Conservation (phyloP, 73 alveolate species). For the Paramecium bursaria region DNA sequence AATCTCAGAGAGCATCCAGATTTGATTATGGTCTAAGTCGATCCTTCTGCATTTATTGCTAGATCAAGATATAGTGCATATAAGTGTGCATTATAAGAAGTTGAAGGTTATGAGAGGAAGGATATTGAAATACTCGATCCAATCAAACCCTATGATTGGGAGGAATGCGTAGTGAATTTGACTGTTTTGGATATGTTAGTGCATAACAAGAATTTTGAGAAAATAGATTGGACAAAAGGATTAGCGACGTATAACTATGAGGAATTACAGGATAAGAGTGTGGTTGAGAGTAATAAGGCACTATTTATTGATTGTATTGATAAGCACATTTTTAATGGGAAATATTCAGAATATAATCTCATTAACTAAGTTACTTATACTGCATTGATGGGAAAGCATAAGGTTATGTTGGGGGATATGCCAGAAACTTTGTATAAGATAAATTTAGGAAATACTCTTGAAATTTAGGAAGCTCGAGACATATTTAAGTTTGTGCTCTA, state of each 20-base stretch:
- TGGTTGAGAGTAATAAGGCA: slow-evolving; percentile 75
- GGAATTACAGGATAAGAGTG: slow-evolving; percentile 75
- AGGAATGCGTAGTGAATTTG: slow-evolving; percentile 87
- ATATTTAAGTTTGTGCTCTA: slow-evolving; percentile 81
- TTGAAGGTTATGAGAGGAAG: slow-evolving; percentile 63
- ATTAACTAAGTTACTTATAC: slow-evolving; percentile 80
- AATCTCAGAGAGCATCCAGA: slow-evolving; percentile 66
- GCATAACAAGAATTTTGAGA: slow-evolving; percentile 81
- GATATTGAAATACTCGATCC: slow-evolving; percentile 71
- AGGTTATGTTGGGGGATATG: slow-evolving; percentile 91
- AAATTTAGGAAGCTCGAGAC: slow-evolving; percentile 86
- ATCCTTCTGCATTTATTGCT: slow-evolving; percentile 69
- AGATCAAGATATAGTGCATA: slow-evolving; percentile 69
- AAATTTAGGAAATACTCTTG: slow-evolving; percentile 84
- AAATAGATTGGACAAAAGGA: slow-evolving; percentile 82
- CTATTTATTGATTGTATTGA: slow-evolving; percentile 84
- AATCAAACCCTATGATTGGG: slow-evolving; percentile 89
- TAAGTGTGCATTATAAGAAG: slow-evolving; percentile 65
- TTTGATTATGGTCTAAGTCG: slow-evolving; percentile 55
- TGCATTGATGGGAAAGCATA: slow-evolving; percentile 92
- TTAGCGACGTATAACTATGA: slow-evolving; percentile 83
- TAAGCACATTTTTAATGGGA: slow-evolving; percentile 84
- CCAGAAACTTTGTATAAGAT: slow-evolving; percentile 86
- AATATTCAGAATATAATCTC: slow-evolving; percentile 83
- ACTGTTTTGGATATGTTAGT: slow-evolving; percentile 84